Percentiles rank a stretch among this genome's conserved stretches.
Evolutionary conservation across 208 protist genomes (phyloP).

Genomic region (Trypanosoma melophagium): DNA sequence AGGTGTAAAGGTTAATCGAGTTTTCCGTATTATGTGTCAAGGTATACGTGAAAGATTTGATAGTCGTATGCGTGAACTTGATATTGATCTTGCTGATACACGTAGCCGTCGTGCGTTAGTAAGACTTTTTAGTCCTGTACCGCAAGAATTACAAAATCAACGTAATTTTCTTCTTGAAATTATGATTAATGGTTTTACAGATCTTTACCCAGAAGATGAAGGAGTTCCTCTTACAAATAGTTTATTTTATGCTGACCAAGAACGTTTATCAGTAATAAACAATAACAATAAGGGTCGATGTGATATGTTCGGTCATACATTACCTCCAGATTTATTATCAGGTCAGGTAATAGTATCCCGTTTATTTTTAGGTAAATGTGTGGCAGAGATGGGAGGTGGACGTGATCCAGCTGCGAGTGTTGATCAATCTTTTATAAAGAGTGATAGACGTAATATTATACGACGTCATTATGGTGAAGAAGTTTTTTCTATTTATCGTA

Average conservation of each 20-base stretch:
- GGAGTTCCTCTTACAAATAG: slow-evolving; percentile 88
- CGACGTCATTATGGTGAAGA: slow-evolving; percentile 50
- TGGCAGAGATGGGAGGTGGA: slow-evolving; percentile 38
- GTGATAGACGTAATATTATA: slow-evolving; percentile 31
- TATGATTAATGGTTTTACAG: slow-evolving; percentile 37
- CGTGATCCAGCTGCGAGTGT: slow-evolving; percentile 29
- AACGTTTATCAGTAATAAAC: slow-evolving; percentile 39
- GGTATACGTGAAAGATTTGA: slow-evolving; percentile 86
- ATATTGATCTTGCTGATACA: slow-evolving; percentile 75
- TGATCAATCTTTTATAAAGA: slow-evolving; percentile 36
- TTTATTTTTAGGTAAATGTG: slow-evolving; percentile 65
- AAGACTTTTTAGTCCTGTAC: slow-evolving; percentile 78
- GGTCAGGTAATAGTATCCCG: slow-evolving; percentile 49
- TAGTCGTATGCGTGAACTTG: slow-evolving; percentile 57
- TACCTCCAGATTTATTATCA: slow-evolving; percentile 29
- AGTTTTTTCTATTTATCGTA: slow-evolving; percentile 75
- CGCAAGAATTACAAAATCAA: slow-evolving; percentile 33
- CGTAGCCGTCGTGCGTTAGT: slow-evolving; percentile 64
- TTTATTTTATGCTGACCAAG: slow-evolving; percentile 83
- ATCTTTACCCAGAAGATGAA: slow-evolving; percentile 32
- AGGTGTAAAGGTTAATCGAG: slow-evolving; percentile 56
- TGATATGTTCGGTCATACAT: slow-evolving; percentile 32
- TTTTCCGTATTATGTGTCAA: slow-evolving; percentile 82
- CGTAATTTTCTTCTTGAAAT: slow-evolving; percentile 50
- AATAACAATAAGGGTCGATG: slow-evolving; percentile 19